Conservation (phyloP, 768 basidiomycete genomes). For the Mycena belliarum region DNA sequence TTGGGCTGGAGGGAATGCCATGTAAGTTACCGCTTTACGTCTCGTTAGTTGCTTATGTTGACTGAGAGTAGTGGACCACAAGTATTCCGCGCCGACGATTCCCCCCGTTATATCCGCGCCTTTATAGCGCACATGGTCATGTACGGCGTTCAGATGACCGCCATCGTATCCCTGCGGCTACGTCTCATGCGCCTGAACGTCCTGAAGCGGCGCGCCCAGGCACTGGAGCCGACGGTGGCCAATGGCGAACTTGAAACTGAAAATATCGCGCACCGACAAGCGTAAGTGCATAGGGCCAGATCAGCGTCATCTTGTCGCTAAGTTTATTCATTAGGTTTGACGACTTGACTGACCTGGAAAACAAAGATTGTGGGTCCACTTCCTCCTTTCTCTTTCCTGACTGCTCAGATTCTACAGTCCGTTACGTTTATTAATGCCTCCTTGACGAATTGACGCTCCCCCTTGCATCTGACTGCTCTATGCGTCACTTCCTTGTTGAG, state of each 20-base stretch:
- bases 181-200: conserved; percentile 44
- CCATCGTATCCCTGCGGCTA: conserved; percentile 40
- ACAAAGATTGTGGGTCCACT: conserved; percentile 41
- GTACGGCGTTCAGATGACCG: conserved; percentile 43
- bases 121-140: conserved; percentile 49
- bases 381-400: neutral
- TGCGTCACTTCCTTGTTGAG: neutral
- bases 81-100: conserved; percentile 48
- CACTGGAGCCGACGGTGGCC: conserved; percentile 28
- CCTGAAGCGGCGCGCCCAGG: conserved; percentile 40
- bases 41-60: neutral
- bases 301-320: neutral
- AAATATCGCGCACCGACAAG: conserved; percentile 3
- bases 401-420: conserved; percentile 29
- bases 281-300: conserved; percentile 2
- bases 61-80: conserved; percentile 14
- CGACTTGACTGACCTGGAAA: conserved; percentile 51
- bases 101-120: conserved; percentile 48
- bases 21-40: conserved; percentile 24
- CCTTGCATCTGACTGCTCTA: neutral
- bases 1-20: conserved; percentile 53
- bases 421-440: conserved; percentile 35
- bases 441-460: neutral
- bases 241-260: conserved; percentile 32
- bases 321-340: conserved; percentile 35